Conservation (phyloP, 2,329 filamentous ascomycete species). For the Clonostachys sp. region DNA sequence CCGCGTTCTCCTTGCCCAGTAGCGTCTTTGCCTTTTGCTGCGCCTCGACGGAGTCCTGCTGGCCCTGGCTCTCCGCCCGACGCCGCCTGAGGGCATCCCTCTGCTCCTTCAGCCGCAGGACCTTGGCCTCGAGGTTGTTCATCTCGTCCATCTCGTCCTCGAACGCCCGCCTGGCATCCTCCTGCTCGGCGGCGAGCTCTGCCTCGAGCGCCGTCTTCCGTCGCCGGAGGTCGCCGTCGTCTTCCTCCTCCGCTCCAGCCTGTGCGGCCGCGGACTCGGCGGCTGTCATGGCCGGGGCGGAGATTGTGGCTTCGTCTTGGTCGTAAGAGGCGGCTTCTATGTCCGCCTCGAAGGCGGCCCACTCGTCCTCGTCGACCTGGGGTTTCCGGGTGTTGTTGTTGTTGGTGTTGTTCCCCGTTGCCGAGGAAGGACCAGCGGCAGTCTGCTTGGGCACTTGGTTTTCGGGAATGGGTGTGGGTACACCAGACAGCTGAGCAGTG, state of each 20-base stretch:
- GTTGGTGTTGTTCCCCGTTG: neutral
- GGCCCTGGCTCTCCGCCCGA: constrained; percentile 18
- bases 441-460: constrained; percentile 12
- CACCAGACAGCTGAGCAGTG: constrained; percentile 3
- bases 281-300: constrained; percentile 62
- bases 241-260: constrained; percentile 40
- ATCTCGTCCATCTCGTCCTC: constrained; percentile 81
- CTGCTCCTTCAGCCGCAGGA: constrained; percentile 64
- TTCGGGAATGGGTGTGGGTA: constrained; percentile 1
- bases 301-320: constrained; percentile 61
- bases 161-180: constrained; percentile 69
- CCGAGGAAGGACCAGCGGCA: constrained; percentile 10
- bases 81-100: constrained; percentile 57
- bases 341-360: constrained; percentile 84
- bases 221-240: constrained; percentile 32
- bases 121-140: constrained; percentile 71
- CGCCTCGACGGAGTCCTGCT: constrained; percentile 9
- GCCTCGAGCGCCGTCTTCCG: constrained; percentile 51
- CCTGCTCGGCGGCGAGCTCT: constrained; percentile 61
- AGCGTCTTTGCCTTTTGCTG: constrained; percentile 2
- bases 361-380: constrained; percentile 67
- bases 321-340: constrained; percentile 51
- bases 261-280: constrained; percentile 55
- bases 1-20: constrained; percentile 15
- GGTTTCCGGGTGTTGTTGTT: constrained; percentile 1